Evolutionary conservation across 1,139 yeast species (phyloP), one percentile per base, ranked within the genome.

Genomic region (Debaryomyces subglobosus): DNA sequence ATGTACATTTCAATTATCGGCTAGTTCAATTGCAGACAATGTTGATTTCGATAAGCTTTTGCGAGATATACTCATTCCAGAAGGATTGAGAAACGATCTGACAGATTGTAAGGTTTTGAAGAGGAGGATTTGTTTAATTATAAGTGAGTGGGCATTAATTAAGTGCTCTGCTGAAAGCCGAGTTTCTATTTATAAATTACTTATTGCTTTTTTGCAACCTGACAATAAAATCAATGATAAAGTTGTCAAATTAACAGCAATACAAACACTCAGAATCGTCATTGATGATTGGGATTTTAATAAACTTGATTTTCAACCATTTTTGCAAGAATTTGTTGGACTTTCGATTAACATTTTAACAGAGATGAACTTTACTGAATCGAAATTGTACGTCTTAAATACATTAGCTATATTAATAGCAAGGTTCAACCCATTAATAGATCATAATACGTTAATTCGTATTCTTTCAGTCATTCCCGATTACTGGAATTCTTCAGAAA

Each of bases 261-360:
- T 88, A n/a, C 88, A 86, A 58, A 82, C 92, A 0, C 68, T 91
- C 13, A 77, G 84, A 53, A 75, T 81, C 24, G 77, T 88, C 43
- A 74, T 91, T 25, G 94, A 89, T 52, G 97, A 90, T 57, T 90
- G 96, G 91, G 94, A 88, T 53, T 91, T 92, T 62, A 77, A 83
- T 38, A 84, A 88, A 50, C 72, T 70, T 10, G 82, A 75, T 38
- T 89, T 94, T 58, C 69, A 79, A 50, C 91, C 95, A 0, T 90
- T 68, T 59, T 70, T 88, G 48, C 77, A 80, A 34, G 72, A 72
- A 2, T 79, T 81, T 27, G 77, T 89, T 6, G 62, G 68, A 2
- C 63, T 78, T n/a, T 70, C 83, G 39, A 61, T 84, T 13, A 63
- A 70, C 16, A 61, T 86, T 29, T 65, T 84, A 39, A 69, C 74